These are phyloP conservation scores for Flagelloscypha sp. DNA, from an alignment of 768 basidiomycete species.

Conservation along the genomic window DNA sequence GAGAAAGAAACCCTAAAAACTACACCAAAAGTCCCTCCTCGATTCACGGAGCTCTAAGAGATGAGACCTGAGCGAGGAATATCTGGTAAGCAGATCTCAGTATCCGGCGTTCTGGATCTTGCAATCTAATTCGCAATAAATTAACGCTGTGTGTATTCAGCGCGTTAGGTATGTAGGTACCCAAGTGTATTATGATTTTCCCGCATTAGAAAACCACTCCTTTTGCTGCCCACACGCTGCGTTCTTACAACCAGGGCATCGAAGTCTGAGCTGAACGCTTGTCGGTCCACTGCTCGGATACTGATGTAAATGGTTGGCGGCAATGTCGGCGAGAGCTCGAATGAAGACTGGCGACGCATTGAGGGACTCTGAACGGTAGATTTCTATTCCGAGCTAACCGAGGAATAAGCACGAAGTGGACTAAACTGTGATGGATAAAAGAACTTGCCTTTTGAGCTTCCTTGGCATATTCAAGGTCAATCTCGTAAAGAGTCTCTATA, in stretches of 20 bases:
- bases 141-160: too few relatives aligned
- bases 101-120: too few relatives aligned
- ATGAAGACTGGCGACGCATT: slow-evolving; percentile 97
- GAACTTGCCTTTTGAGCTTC: slow-evolving; percentile 82
- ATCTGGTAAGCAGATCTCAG: too few relatives aligned
- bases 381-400: slow-evolving; percentile 79
- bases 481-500: slow-evolving; percentile 95
- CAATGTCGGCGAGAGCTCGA: slow-evolving; percentile 89
- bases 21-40: background rate
- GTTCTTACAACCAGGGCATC: slow-evolving; percentile 93
- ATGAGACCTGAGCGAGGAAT: too few relatives aligned
- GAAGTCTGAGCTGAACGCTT: slow-evolving; percentile 72
- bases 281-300: slow-evolving; percentile 47
- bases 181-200: slow-evolving; percentile 39
- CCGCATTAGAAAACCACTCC: slow-evolving; percentile 80
- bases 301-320: slow-evolving; percentile 66
- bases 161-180: slow-evolving; percentile 6
- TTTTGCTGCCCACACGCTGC: slow-evolving; percentile 82
- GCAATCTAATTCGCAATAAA: too few relatives aligned
- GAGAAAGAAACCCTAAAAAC: too few relatives aligned
- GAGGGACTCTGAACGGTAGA: slow-evolving; percentile 81
- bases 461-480: slow-evolving; percentile 88
- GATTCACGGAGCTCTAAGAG: too few relatives aligned
- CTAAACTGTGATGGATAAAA: background rate
- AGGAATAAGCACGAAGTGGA: slow-evolving; percentile 3